Conservation (phyloP, 495 filamentous ascomycete species). For the Beverwykella pulmonaria region DNA sequence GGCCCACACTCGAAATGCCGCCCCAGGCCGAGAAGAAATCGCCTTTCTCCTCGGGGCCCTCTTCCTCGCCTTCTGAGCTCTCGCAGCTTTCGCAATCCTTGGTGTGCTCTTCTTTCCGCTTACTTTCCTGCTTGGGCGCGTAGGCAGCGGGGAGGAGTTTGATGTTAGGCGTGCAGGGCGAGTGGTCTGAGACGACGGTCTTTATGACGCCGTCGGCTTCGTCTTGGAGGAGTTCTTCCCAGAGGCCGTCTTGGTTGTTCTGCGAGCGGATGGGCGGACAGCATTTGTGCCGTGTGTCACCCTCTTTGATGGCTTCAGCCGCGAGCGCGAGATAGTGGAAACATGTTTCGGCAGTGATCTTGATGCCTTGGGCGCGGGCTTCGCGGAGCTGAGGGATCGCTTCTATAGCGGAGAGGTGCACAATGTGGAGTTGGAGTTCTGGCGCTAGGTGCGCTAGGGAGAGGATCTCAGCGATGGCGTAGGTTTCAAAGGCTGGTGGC, state of each 20-base stretch:
- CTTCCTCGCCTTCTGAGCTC: slow-evolving; percentile 42
- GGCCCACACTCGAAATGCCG: slow-evolving; percentile 89
- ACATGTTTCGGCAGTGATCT: slow-evolving; percentile 96
- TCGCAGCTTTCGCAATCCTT: slow-evolving; percentile 30
- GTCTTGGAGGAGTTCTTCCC: slow-evolving; percentile 69
- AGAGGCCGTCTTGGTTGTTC: slow-evolving; percentile 83
- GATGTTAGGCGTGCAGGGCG: slow-evolving; percentile 90
- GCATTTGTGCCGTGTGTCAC: slow-evolving; percentile 96
- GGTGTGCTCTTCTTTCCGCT: slow-evolving; percentile 13
- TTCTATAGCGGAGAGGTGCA: slow-evolving; percentile 90
- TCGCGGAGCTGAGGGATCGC: slow-evolving; percentile 85
- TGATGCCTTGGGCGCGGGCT: slow-evolving; percentile 76
- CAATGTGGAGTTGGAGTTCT: slow-evolving; percentile 85
- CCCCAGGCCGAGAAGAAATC: slow-evolving; percentile 98
- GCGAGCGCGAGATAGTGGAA: slow-evolving; percentile 96
- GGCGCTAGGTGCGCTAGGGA: slow-evolving; percentile 80
- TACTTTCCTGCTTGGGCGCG: slow-evolving; percentile 10
- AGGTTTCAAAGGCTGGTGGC: slow-evolving; percentile 87
- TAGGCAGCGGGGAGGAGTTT: slow-evolving; percentile 80
- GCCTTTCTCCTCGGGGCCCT: slow-evolving; percentile 54
- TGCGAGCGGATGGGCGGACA: slow-evolving; percentile 90
- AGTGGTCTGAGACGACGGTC: slow-evolving; percentile 96
- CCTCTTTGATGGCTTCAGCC: slow-evolving; percentile 80
- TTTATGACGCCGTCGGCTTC: slow-evolving; percentile 76
- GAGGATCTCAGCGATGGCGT: slow-evolving; percentile 84